Evolutionary conservation across 768 basidiomycete genomes (phyloP).

Genomic region (Artomyces pyxidatus): DNA sequence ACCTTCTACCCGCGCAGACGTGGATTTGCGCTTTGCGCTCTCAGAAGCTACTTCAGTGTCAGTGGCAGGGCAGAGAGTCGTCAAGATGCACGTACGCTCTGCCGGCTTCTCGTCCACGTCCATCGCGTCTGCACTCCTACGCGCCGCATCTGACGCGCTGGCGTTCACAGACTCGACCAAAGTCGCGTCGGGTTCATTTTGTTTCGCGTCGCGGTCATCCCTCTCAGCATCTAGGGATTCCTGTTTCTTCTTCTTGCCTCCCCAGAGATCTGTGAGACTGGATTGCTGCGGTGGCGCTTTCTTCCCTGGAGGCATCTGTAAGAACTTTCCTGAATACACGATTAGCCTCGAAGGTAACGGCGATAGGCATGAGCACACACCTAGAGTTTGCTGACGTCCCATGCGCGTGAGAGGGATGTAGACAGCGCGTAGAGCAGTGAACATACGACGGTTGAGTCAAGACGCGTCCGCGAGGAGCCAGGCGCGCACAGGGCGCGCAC

Average conservation of each 20-base stretch:
- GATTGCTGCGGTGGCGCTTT: conserved; percentile 66
- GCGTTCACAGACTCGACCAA: conserved; percentile 13
- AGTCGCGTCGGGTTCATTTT: conserved; percentile 5
- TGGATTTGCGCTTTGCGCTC: conserved; percentile 8
- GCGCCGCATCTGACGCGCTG: conserved; percentile 25
- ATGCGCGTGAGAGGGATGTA: conserved; percentile 28
- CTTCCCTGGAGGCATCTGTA: conserved; percentile 67
- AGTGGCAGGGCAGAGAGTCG: neutral
- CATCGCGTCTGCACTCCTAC: conserved; percentile 10
- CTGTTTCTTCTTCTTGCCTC: conserved; percentile 32
- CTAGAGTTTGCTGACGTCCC: conserved; percentile 70
- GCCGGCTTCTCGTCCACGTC: conserved; percentile 10
- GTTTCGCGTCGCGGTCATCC: conserved; percentile 18
- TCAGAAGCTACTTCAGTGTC: neutral
- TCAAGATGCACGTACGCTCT: neutral
- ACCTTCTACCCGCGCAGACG: neutral
- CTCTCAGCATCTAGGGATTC: too few relatives aligned
- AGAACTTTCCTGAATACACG: conserved; percentile 55
- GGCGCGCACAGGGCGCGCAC: too few relatives aligned
- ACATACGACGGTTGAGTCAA: conserved; percentile 14
- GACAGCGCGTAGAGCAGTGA: conserved; percentile 17
- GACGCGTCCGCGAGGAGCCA: conserved; percentile 10
- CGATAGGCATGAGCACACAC: conserved; percentile 25
- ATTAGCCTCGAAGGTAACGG: neutral
- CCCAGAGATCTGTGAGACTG: conserved; percentile 73